Percentiles rank a stretch among this genome's conserved stretches.
These are phyloP conservation scores for Phytophthora citricola DNA, from an alignment of 352 stramenopile species.

Conservation along the genomic window DNA sequence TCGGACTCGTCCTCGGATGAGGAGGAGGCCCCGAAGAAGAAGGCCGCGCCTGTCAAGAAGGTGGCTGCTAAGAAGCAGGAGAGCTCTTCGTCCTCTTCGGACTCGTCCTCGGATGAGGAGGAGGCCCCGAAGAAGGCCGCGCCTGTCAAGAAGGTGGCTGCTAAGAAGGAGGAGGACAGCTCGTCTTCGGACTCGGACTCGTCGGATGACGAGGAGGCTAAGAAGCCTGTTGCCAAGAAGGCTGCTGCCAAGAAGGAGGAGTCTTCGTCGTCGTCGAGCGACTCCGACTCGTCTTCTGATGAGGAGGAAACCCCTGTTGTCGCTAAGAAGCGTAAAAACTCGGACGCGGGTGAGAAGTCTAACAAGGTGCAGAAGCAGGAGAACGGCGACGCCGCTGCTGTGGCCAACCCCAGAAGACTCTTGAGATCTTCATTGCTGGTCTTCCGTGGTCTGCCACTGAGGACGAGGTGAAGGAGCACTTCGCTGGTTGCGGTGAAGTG, in stretches of 20 bases:
- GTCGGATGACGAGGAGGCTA: conserved; percentile 51
- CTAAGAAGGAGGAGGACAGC: conserved; percentile 65
- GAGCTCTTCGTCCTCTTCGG: conserved; percentile 28
- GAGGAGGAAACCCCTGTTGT: conserved; percentile 77
- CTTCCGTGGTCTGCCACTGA: conserved; percentile 96
- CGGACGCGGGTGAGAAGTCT: conserved; percentile 59
- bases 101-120: conserved; percentile 56
- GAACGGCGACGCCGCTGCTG: conserved; percentile 66
- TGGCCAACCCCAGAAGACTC: conserved; percentile 53
- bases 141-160: conserved; percentile 49
- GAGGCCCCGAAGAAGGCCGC: conserved; percentile 44
- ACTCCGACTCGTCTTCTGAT: conserved; percentile 68
- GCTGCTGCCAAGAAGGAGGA: conserved; percentile 49
- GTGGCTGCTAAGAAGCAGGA: conserved; percentile 49
- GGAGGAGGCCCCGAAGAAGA: conserved; percentile 49
- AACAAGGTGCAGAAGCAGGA: conserved; percentile 84
- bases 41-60: conserved; percentile 49
- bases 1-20: conserved; percentile 46
- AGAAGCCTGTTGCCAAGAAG: conserved; percentile 44
- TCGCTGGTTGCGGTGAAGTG: conserved; percentile 93
- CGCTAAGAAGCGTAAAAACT: conserved; percentile 88
- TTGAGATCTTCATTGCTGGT: conserved; percentile 92
- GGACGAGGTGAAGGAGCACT: conserved; percentile 95
- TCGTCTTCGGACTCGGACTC: conserved; percentile 44
- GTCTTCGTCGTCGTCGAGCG: conserved; percentile 41